phyloP scores from a whole-genome alignment of 306 rosid genomes.

The Lablab purpureus region DNA sequence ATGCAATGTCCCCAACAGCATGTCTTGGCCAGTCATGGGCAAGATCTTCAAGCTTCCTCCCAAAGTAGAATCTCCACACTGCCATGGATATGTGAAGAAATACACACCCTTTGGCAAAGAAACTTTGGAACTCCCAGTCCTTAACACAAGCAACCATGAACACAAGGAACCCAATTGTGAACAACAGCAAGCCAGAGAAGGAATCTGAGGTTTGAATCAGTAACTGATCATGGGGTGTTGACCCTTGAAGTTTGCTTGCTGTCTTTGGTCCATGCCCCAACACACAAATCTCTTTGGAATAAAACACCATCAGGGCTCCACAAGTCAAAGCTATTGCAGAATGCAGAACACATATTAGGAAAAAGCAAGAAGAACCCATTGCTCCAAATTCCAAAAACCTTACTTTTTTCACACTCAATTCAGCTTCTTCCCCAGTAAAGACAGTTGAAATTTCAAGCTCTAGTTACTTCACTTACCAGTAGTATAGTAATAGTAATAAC shows the following conservation, averaged over 20 bases:
- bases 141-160: constrained; percentile 87
- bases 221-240: constrained; percentile 85
- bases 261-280: constrained; percentile 78
- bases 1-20: constrained; percentile 73
- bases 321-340: constrained; percentile 73
- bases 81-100: constrained; percentile 90
- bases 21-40: constrained; percentile 78
- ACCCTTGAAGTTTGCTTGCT: constrained; percentile 84
- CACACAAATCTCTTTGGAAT: constrained; percentile 64
- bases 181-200: constrained; percentile 82
- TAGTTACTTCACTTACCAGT: background rate
- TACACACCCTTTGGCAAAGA: constrained; percentile 89
- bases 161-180: constrained; percentile 72
- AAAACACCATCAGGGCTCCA: constrained; percentile 82
- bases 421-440: constrained; percentile 6
- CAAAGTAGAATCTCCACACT: constrained; percentile 81
- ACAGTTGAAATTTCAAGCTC: constrained; percentile 11
- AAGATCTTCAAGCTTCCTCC: constrained; percentile 68
- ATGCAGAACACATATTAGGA: constrained; percentile 75
- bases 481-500: background rate
- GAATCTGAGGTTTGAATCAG: constrained; percentile 81
- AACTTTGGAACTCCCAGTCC: constrained; percentile 85
- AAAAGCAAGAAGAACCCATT: constrained; percentile 77
- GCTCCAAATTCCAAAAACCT: constrained; percentile 15
- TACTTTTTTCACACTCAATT: background rate